These are phyloP conservation scores for Climacium dendroides DNA, from an alignment of 225 moss, liverwort and hornwort species.

Conservation along the genomic window DNA sequence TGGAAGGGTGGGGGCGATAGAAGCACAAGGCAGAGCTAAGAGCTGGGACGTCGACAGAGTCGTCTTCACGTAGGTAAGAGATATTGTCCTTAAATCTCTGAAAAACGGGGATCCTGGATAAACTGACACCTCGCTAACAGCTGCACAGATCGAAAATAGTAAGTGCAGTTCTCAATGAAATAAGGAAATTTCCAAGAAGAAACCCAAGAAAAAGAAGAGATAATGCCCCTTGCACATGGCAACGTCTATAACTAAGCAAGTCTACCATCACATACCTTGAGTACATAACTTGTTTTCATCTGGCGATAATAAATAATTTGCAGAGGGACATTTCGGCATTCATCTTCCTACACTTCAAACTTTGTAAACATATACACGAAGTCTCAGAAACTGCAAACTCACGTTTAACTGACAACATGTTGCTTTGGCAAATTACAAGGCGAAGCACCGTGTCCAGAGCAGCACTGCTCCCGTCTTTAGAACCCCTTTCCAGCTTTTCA, in stretches of 20 bases:
- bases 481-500: conserved; percentile 5
- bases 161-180: background rate
- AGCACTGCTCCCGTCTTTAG: conserved; percentile 1
- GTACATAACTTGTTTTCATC: background rate
- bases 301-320: background rate
- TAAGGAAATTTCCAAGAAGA: background rate
- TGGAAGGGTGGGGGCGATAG: conserved; percentile 40
- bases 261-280: background rate
- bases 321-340: background rate
- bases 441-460: conserved; percentile 6
- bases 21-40: conserved; percentile 48
- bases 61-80: conserved; percentile 14
- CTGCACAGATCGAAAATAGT: conserved; percentile 10
- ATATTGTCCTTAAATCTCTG: conserved; percentile 21
- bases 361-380: background rate
- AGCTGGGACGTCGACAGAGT: conserved; percentile 29
- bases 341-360: background rate
- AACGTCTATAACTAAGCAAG: background rate
- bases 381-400: background rate
- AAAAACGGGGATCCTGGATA: conserved; percentile 23
- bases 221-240: background rate
- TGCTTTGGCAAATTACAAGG: conserved; percentile 24
- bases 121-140: conserved; percentile 2
- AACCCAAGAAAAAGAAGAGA: background rate
- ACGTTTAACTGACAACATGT: conserved; percentile 2